Evolutionary conservation across 2,329 filamentous ascomycete genomes (phyloP).

Genomic region (Fusarium mexicanum): DNA sequence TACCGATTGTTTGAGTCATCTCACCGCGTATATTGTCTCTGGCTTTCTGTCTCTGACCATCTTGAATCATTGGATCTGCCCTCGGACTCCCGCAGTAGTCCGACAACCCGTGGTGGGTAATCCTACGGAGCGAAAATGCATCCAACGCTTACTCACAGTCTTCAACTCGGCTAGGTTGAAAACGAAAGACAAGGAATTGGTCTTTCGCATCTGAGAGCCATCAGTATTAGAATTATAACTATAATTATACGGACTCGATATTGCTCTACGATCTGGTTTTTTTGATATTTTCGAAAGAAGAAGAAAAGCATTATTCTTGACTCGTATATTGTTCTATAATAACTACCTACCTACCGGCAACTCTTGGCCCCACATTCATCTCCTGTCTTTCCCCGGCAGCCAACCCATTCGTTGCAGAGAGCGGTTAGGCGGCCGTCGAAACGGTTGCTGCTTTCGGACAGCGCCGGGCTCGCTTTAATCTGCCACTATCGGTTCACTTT

Average conservation of each 20-base stretch:
- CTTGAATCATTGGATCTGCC: neutral
- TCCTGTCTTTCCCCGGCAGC: constrained; percentile 7
- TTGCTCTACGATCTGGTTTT: neutral
- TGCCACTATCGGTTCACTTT: constrained; percentile 8
- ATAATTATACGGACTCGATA: neutral
- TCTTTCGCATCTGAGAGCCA: neutral
- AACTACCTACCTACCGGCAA: neutral
- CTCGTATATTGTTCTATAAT: neutral
- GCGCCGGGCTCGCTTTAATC: neutral
- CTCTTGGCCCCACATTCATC: constrained; percentile 8
- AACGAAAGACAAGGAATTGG: neutral
- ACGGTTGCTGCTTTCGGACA: constrained; percentile 36
- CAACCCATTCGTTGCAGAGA: neutral
- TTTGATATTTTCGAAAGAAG: neutral
- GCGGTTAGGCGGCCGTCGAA: constrained; percentile 29
- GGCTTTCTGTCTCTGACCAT: neutral
- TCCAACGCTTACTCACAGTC: constrained; percentile 10
- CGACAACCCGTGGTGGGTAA: constrained; percentile 30
- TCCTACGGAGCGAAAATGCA: neutral
- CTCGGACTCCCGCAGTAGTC: constrained; percentile 38
- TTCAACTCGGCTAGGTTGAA: neutral
- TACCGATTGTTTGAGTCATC: constrained; percentile 29
- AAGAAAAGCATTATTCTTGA: neutral
- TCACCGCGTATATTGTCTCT: constrained; percentile 10
- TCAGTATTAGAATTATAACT: neutral